phyloP scores from a whole-genome alignment of 192 early-diverging fungal species.

The Linnemannia zychae region DNA sequence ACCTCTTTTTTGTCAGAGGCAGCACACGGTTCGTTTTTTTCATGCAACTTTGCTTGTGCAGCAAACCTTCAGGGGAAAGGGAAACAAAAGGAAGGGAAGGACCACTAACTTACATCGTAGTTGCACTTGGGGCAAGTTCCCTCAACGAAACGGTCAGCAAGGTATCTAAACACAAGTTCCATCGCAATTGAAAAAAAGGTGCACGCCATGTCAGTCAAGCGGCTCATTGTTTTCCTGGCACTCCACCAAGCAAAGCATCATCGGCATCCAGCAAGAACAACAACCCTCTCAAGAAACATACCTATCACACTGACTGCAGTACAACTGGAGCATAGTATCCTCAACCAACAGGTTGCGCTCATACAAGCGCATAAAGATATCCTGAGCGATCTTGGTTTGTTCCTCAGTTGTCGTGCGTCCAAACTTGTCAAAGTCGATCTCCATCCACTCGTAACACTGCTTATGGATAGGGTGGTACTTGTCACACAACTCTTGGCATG shows the following conservation, averaged over 20 bases:
- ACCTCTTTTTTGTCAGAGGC: not conserved
- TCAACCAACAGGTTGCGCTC: constrained; percentile 79
- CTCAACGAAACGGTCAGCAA: constrained; percentile 98
- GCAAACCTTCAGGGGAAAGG: not conserved
- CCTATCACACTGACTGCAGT: constrained; percentile 87
- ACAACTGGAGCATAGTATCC: constrained; percentile 88
- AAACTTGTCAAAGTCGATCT: constrained; percentile 94
- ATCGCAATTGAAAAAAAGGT: not conserved
- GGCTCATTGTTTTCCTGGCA: not conserved
- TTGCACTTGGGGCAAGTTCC: constrained; percentile 94
- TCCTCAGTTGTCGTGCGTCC: constrained; percentile 92
- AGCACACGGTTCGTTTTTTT: not conserved
- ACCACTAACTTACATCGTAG: constrained; percentile 68
- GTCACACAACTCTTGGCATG: constrained; percentile 95
- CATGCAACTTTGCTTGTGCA: not conserved
- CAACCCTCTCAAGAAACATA: constrained; percentile 47
- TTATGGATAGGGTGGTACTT: constrained; percentile 94
- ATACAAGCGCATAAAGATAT: constrained; percentile 83
- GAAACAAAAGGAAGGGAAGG: not conserved
- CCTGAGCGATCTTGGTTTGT: constrained; percentile 96
- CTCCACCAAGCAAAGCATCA: not conserved
- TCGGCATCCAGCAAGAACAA: constrained; percentile 4
- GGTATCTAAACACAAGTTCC: constrained; percentile 68
- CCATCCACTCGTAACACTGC: constrained; percentile 95
- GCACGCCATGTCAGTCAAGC: not conserved